A percentile compares a stretch with the other conserved stretches of the same genome.
Conservation (phyloP, 2,329 filamentous ascomycete species). For the Alternaria sp. region DNA sequence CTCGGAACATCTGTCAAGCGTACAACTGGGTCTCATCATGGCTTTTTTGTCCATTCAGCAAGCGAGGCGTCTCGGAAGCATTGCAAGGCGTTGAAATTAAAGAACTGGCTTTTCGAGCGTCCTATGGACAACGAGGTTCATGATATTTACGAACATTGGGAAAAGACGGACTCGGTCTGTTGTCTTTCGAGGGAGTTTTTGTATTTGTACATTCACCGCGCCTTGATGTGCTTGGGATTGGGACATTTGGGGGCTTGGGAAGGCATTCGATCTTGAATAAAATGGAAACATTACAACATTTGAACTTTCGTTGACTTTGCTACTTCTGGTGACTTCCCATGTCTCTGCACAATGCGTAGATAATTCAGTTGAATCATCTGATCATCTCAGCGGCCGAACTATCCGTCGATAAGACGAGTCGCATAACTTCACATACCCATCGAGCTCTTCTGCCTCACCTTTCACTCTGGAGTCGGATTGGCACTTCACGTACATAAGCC, state of each 20-base stretch:
- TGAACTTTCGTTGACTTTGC: neutral
- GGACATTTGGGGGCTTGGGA: neutral
- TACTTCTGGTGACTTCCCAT: neutral
- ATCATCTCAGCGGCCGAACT: neutral
- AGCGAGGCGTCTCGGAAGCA: constrained; percentile 44
- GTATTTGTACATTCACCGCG: neutral
- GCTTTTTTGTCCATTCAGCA: constrained; percentile 28
- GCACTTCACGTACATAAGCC: neutral
- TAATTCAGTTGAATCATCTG: neutral
- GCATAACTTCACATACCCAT: neutral
- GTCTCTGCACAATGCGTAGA: neutral
- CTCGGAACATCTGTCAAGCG: constrained; percentile 34
- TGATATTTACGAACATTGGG: constrained; percentile 20
- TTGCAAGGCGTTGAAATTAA: constrained; percentile 29
- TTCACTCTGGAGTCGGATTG: neutral
- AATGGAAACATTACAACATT: constrained; percentile 6
- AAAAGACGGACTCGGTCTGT: constrained; percentile 11
- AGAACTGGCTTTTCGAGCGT: constrained; percentile 31
- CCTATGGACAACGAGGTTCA: constrained; percentile 28
- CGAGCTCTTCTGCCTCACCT: neutral
- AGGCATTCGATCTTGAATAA: constrained; percentile 5
- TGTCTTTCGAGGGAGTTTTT: constrained; percentile 14
- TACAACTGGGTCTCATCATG: constrained; percentile 27
- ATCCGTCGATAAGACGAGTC: neutral
- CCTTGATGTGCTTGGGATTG: neutral